Percentiles rank a stretch among this genome's conserved stretches.
These are phyloP conservation scores for Glycyrrhiza uralensis DNA, from an alignment of 306 rosid genomes.

Conservation along the genomic window DNA sequence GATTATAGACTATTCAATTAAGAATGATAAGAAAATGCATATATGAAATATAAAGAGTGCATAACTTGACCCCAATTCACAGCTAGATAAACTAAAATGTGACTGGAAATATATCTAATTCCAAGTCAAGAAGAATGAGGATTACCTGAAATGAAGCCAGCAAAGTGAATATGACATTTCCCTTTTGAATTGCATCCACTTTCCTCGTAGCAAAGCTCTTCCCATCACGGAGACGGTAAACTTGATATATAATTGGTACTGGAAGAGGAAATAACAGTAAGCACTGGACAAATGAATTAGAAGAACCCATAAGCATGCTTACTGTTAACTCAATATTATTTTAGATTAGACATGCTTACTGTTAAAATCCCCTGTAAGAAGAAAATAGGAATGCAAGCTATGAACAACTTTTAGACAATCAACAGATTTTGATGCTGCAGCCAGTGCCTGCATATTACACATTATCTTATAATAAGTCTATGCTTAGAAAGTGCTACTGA, in stretches of 20 bases:
- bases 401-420: slow-evolving; percentile 84
- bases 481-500: slow-evolving; percentile 12
- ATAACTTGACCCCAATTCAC: background rate
- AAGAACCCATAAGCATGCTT: slow-evolving; percentile 35
- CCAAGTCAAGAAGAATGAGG: slow-evolving; percentile 17
- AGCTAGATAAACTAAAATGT: slow-evolving; percentile 1
- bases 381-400: slow-evolving; percentile 86
- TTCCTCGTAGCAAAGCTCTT: slow-evolving; percentile 92
- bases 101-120: background rate
- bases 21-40: background rate
- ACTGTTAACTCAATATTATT: too few species aligned
- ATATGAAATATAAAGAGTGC: background rate
- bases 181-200: slow-evolving; percentile 93
- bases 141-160: slow-evolving; percentile 88
- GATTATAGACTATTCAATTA: background rate
- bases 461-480: slow-evolving; percentile 22
- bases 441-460: slow-evolving; percentile 69
- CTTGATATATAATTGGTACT: slow-evolving; percentile 91
- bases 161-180: slow-evolving; percentile 74
- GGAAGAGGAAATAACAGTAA: slow-evolving; percentile 36
- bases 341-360: slow-evolving; percentile 55
- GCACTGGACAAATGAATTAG: slow-evolving; percentile 7
- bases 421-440: slow-evolving; percentile 96
- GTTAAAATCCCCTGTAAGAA: slow-evolving; percentile 79
- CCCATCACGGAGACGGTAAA: slow-evolving; percentile 77